A percentile compares a stretch with the other conserved stretches of the same genome.
These are phyloP conservation scores for Coemansia brasiliensis DNA, from an alignment of 192 early-diverging fungal species.

Conservation along the genomic window DNA sequence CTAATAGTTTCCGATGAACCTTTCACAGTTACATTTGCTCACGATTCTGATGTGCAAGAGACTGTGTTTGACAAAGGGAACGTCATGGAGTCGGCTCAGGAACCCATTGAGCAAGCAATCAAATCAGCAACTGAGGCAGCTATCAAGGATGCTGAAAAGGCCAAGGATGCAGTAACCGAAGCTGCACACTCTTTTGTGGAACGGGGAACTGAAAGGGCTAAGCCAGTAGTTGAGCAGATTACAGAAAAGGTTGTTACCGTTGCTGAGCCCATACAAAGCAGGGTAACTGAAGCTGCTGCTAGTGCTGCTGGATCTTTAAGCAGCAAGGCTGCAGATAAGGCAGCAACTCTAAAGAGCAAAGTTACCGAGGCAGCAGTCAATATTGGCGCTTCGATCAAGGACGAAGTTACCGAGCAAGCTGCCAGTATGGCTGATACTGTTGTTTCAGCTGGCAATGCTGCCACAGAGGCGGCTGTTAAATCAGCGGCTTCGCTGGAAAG, in stretches of 20 bases:
- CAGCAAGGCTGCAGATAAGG: too few relatives aligned
- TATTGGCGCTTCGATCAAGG: too few relatives aligned
- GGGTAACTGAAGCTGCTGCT: not conserved
- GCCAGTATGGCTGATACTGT: slow-evolving; percentile 8
- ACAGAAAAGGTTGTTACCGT: too few relatives aligned
- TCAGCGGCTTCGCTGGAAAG: not conserved
- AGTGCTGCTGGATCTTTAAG: not conserved
- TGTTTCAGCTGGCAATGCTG: not conserved
- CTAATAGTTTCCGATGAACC: too few relatives aligned
- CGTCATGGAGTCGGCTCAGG: too few relatives aligned
- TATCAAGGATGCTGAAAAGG: not conserved
- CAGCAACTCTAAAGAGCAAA: too few relatives aligned
- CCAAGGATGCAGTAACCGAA: not conserved
- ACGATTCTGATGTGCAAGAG: too few relatives aligned
- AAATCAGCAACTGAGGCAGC: slow-evolving; percentile 4
- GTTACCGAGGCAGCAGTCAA: too few relatives aligned
- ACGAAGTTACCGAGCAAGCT: not conserved
- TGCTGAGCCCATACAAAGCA: too few relatives aligned
- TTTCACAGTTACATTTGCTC: too few relatives aligned
- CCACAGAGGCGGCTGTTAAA: not conserved
- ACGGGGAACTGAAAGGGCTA: not conserved
- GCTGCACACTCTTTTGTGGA: not conserved
- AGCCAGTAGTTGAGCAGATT: not conserved
- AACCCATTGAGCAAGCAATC: not conserved
- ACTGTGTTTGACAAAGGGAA: too few relatives aligned